Conservation (phyloP, 2,329 filamentous ascomycete genomes). For the Colletotrichum zoysiae region DNA sequence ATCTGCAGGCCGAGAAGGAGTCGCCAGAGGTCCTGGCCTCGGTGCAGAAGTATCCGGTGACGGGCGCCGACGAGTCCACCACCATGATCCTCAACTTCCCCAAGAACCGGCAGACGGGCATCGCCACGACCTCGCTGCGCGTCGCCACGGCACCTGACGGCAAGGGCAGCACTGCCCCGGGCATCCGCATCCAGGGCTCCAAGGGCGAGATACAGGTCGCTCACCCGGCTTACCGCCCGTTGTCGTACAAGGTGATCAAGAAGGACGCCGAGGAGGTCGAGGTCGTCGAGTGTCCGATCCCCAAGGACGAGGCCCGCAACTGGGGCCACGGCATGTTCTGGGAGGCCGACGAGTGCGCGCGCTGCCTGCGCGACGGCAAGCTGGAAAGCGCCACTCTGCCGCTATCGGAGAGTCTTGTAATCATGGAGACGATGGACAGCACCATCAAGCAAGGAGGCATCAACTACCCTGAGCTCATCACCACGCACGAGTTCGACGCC, state of each 20-base stretch:
- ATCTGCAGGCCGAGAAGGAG: constrained; percentile 79
- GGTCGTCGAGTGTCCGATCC: constrained; percentile 66
- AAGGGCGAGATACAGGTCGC: constrained; percentile 86
- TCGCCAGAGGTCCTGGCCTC: constrained; percentile 76
- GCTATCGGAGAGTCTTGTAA: constrained; percentile 81
- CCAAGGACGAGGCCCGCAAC: constrained; percentile 59
- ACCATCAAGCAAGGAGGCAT: constrained; percentile 66
- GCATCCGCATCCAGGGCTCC: constrained; percentile 84
- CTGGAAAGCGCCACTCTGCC: constrained; percentile 79
- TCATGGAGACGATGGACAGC: constrained; percentile 81
- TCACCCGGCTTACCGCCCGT: constrained; percentile 78
- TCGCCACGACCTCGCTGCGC: constrained; percentile 76
- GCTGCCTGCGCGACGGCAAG: constrained; percentile 80
- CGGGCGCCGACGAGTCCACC: constrained; percentile 83
- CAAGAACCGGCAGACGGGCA: constrained; percentile 74
- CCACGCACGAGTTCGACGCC: constrained; percentile 68
- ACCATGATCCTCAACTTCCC: constrained; percentile 84
- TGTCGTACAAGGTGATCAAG: constrained; percentile 73
- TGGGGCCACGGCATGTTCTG: constrained; percentile 89
- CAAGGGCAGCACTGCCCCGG: constrained; percentile 70
- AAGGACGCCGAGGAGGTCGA: constrained; percentile 62
- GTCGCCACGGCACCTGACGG: constrained; percentile 71
- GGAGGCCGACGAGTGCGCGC: constrained; percentile 84
- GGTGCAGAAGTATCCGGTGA: constrained; percentile 76
- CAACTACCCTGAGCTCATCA: constrained; percentile 67